A percentile compares a stretch with the other conserved stretches of the same genome.
Evolutionary conservation across 257 asterid genomes (phyloP).

Genomic region (Lavandula angustifolia): DNA sequence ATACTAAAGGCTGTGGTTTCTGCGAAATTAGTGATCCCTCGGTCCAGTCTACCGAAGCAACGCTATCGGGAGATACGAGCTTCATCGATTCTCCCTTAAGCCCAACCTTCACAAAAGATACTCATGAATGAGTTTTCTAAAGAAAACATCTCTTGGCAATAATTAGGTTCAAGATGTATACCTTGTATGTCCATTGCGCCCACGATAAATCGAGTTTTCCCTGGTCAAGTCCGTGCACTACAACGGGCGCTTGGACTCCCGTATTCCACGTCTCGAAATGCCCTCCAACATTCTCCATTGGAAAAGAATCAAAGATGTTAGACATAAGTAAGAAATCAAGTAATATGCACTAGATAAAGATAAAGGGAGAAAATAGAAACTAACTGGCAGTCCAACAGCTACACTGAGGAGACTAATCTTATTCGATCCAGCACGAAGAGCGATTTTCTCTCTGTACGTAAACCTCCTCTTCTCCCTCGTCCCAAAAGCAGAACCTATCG

Average conservation of each 20-base stretch:
- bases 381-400: slow-evolving; percentile 90
- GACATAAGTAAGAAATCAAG: not conserved
- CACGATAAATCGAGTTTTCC: slow-evolving; percentile 85
- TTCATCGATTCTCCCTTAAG: slow-evolving; percentile 89
- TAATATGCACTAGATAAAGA: not conserved
- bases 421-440: slow-evolving; percentile 71
- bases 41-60: slow-evolving; percentile 80
- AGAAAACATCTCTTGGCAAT: not conserved
- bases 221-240: slow-evolving; percentile 64
- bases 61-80: slow-evolving; percentile 61
- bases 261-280: slow-evolving; percentile 86
- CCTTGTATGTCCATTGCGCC: slow-evolving; percentile 95
- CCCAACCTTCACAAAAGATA: slow-evolving; percentile 67
- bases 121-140: slow-evolving; percentile 28
- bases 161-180: slow-evolving; percentile 24
- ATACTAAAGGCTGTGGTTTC: slow-evolving; percentile 78
- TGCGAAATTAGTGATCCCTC: slow-evolving; percentile 71
- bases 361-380: slow-evolving; percentile 34
- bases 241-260: slow-evolving; percentile 84
- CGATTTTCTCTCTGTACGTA: slow-evolving; percentile 52
- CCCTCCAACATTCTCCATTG: slow-evolving; percentile 75
- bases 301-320: slow-evolving; percentile 23
- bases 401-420: slow-evolving; percentile 83
- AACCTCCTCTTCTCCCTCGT: slow-evolving; percentile 71
- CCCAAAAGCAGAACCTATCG: slow-evolving; percentile 82